phyloP scores from a whole-genome alignment of 305 asterid genomes.

The Withania somnifera region DNA sequence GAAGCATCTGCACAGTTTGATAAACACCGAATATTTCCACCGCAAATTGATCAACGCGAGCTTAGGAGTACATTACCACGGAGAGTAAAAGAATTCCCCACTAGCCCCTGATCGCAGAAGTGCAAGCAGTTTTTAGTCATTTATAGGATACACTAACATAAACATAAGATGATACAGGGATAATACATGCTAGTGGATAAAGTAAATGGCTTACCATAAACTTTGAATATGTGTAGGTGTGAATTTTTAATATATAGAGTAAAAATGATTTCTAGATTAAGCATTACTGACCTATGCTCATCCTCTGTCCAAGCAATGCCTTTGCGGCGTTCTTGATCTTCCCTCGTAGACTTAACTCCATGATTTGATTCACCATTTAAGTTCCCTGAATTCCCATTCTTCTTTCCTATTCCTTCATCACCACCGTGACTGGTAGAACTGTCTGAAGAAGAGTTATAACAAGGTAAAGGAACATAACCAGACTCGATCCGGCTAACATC shows the following conservation, averaged over 20 bases:
- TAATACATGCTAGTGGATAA: not conserved
- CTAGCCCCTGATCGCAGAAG: not conserved
- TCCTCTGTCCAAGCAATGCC: slow-evolving; percentile 98
- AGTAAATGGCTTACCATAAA: not conserved
- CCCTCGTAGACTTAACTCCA: slow-evolving; percentile 49
- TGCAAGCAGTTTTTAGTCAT: not conserved
- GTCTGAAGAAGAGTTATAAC: slow-evolving; percentile 47
- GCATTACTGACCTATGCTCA: slow-evolving; percentile 55
- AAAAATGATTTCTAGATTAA: not conserved
- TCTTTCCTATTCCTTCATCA: slow-evolving; percentile 41
- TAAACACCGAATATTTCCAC: not conserved
- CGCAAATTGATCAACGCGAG: not conserved
- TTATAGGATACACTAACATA: not conserved
- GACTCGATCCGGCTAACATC: slow-evolving; percentile 63
- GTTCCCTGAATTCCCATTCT: slow-evolving; percentile 30
- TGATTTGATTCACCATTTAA: slow-evolving; percentile 32
- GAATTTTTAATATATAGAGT: not conserved
- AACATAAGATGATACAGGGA: not conserved
- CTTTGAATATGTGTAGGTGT: not conserved
- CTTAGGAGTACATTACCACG: not conserved
- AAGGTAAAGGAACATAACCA: slow-evolving; percentile 59
- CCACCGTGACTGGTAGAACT: slow-evolving; percentile 36
- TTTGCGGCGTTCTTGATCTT: slow-evolving; percentile 83
- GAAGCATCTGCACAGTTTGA: not conserved
- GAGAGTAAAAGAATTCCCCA: not conserved